These are phyloP conservation scores for Coccomyxa sp. DNA, from an alignment of 139 green algal species.

Conservation along the genomic window DNA sequence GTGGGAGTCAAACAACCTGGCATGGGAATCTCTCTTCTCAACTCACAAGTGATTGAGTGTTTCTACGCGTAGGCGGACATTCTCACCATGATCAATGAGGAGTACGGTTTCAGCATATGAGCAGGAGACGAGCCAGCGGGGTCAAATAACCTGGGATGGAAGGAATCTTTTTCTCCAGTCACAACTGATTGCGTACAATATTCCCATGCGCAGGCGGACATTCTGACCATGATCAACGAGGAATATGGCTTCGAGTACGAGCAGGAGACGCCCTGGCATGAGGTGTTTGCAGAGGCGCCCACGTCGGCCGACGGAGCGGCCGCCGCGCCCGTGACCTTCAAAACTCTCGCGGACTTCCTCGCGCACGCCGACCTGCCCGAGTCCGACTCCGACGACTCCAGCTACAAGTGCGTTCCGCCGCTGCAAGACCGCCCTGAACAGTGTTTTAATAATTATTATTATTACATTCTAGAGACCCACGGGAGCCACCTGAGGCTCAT, in stretches of 20 bases:
- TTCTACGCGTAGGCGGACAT: no score
- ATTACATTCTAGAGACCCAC: background rate
- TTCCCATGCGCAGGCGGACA: constrained; percentile 40
- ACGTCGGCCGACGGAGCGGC: background rate
- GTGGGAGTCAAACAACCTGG: no score
- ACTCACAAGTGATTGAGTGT: no score
- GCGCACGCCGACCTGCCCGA: constrained; percentile 3
- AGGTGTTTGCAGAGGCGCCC: constrained; percentile 30
- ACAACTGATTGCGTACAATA: background rate
- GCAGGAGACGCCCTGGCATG: constrained; percentile 32
- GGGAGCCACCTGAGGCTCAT: background rate
- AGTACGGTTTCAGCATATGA: no score
- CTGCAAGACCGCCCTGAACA: background rate
- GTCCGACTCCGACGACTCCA: constrained; percentile 10
- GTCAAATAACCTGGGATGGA: no score
- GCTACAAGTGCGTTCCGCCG: background rate
- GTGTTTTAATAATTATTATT: background rate
- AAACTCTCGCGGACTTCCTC: background rate
- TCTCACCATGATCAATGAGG: background rate
- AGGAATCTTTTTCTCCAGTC: background rate
- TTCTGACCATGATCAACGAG: constrained; percentile 57
- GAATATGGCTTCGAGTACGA: constrained; percentile 58
- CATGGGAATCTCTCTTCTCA: no score
- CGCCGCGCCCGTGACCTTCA: background rate
- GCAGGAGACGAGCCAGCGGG: no score